A percentile compares a stretch with the other conserved stretches of the same genome.
Evolutionary conservation across 2,329 filamentous ascomycete genomes (phyloP).

Genomic region (Trichoderma koningii): DNA sequence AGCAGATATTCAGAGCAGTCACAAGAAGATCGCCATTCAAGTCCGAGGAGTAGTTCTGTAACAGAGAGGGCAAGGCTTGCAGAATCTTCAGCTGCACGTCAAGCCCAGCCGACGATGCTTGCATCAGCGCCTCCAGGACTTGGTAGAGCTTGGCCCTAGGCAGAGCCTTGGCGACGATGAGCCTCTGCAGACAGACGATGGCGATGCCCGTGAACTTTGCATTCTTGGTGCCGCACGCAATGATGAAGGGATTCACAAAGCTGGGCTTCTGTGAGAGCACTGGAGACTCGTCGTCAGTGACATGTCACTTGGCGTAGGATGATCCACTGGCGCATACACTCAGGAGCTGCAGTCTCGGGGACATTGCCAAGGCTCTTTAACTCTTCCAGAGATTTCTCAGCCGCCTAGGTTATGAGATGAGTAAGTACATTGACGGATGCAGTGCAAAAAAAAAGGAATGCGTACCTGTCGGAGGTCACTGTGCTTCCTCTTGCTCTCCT

Average conservation of each 20-base stretch:
- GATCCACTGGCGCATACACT: constrained; percentile 36
- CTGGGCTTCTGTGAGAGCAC: constrained; percentile 79
- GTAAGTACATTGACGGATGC: neutral
- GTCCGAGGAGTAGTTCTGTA: constrained; percentile 86
- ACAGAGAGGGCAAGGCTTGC: constrained; percentile 82
- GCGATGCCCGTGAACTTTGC: constrained; percentile 86
- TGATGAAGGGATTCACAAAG: constrained; percentile 91
- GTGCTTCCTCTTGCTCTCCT: constrained; percentile 95
- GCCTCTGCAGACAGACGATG: constrained; percentile 82
- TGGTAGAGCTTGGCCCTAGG: constrained; percentile 79
- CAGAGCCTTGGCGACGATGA: constrained; percentile 80
- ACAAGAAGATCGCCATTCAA: constrained; percentile 80
- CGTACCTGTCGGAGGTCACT: constrained; percentile 80
- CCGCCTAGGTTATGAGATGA: constrained; percentile 60
- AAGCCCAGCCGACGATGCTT: constrained; percentile 76
- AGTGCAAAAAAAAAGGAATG: neutral
- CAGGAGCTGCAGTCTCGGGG: constrained; percentile 44
- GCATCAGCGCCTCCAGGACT: constrained; percentile 82
- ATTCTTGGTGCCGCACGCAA: constrained; percentile 89
- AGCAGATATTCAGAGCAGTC: constrained; percentile 85
- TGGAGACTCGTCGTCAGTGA: constrained; percentile 43
- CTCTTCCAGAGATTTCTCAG: constrained; percentile 90
- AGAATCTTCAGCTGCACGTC: constrained; percentile 96
- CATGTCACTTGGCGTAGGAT: constrained; percentile 22
- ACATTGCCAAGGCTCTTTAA: constrained; percentile 58